Conservation (phyloP, 1,284 basidiomycete species). For the Tilletia walkeri region DNA sequence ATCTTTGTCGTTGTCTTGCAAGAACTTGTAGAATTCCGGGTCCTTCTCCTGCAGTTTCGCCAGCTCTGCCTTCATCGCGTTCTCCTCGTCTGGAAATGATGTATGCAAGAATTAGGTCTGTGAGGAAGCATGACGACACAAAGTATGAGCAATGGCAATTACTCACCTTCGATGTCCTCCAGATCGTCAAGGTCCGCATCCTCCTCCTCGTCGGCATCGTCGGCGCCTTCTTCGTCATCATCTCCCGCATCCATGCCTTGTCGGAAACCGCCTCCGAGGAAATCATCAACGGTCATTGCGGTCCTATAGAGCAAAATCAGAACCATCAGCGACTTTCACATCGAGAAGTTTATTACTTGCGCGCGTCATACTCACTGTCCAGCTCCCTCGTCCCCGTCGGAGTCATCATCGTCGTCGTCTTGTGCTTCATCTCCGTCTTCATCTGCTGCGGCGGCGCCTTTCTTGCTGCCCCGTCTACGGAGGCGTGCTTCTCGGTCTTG, state of each 20-base stretch:
- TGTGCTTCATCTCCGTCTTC: conserved; percentile 29
- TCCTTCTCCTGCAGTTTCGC: conserved; percentile 89
- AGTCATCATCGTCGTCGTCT: conserved; percentile 26
- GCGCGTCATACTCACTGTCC: background rate
- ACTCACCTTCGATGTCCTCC: conserved; percentile 35
- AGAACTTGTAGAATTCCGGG: conserved; percentile 96
- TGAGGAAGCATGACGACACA: background rate
- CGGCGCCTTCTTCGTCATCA: conserved; percentile 27
- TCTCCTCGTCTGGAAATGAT: conserved; percentile 30
- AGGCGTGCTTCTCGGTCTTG: conserved; percentile 22
- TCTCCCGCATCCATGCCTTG: conserved; percentile 28
- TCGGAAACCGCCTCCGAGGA: conserved; percentile 51
- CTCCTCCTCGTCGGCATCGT: conserved; percentile 30
- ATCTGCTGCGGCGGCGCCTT: background rate
- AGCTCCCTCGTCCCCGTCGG: conserved; percentile 23
- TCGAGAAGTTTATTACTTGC: background rate
- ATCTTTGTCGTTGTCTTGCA: conserved; percentile 90
- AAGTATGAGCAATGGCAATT: background rate
- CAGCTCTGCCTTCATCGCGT: conserved; percentile 63
- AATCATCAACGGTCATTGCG: conserved; percentile 52
- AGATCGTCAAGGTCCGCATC: conserved; percentile 41
- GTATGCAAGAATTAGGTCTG: background rate
- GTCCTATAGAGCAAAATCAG: background rate
- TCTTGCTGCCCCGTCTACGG: background rate
- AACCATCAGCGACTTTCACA: conserved; percentile 22